Evolutionary conservation across 1,139 yeast species (phyloP), one percentile per base, ranked within the genome.

Genomic region (Saccharomyces hybrid): DNA sequence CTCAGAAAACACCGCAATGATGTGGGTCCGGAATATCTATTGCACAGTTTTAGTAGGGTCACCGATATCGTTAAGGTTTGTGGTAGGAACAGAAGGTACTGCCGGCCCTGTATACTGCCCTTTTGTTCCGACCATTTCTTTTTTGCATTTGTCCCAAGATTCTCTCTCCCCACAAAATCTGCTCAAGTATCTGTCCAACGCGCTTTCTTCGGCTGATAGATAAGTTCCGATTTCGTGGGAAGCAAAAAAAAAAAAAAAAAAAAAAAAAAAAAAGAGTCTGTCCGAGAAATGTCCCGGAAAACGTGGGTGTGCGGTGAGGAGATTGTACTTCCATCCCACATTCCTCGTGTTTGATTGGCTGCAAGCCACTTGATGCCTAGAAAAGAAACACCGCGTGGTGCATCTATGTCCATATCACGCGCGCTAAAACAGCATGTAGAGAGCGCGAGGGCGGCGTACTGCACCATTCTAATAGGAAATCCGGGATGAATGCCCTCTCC

Each of bases 21-120:
- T 5, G 13, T 4, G n/a, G 3, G 44, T 20, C 26, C 44, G 44
- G 26, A 38, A 16, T 9, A 38, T 14, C 11, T 5, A 20, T 20
- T 11, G 25, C 44, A 38, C 44, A 11, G 3, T 16, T 58, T 83
- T 20, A 16, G 23, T 11, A 38, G 26, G 8, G 44, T 38, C 44
- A 38, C 44, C 25, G 26, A 38, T 38, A 38, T 20, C 25, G 26
- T 38, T 38, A 38, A 38, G 44, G n/a, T 38, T 38, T 38, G 14
- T 14, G 44, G n/a, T 16, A 38, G 44, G 44, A 20, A 38, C 44
- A 16, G 44, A 38, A 38, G 44, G n/a, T 9, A 25, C 25, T 20
- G 44, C n/a, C 25, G 25, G 44, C 44, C 44, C 44, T 9, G 25
- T 23, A 6, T 20, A 38, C 44, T 38, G 44, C 44, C 5, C 23